phyloP scores from a whole-genome alignment of 768 basidiomycete genomes.

The Suillus lakei region DNA sequence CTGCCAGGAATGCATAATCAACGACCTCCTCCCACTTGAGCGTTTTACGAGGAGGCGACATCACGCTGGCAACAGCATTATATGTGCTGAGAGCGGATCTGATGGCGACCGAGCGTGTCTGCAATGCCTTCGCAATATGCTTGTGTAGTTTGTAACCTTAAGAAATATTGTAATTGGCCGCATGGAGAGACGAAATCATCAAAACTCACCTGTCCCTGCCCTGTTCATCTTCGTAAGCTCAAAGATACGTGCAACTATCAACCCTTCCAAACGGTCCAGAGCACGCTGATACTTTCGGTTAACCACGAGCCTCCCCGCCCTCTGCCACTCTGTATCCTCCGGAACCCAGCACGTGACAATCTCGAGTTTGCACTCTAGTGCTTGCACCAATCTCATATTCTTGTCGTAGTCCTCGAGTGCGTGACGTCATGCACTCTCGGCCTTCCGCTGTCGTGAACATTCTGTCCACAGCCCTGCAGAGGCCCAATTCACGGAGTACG shows the following conservation, averaged over 20 bases:
- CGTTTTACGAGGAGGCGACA: slow-evolving; percentile 10
- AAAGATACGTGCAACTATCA: slow-evolving; percentile 22
- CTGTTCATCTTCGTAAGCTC: slow-evolving; percentile 27
- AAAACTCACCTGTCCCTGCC: slow-evolving; percentile 18
- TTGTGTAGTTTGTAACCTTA: slow-evolving; percentile 7
- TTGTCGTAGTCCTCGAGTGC: slow-evolving; percentile 14
- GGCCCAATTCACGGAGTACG: too few relatives aligned
- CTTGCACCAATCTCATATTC: slow-evolving; percentile 18
- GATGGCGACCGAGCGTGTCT: slow-evolving; percentile 16
- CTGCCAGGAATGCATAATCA: slow-evolving; percentile 17
- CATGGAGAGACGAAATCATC: too few relatives aligned
- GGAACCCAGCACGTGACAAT: slow-evolving; percentile 18
- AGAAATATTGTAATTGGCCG: too few relatives aligned
- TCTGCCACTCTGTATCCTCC: slow-evolving; percentile 17
- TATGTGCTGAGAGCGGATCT: slow-evolving; percentile 17
- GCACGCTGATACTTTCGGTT: slow-evolving; percentile 14
- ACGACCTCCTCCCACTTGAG: slow-evolving; percentile 26
- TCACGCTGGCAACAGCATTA: neutral
- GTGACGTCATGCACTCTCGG: slow-evolving; percentile 5
- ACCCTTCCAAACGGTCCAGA: slow-evolving; percentile 21
- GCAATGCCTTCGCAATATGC: slow-evolving; percentile 14
- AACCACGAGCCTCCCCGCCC: slow-evolving; percentile 3
- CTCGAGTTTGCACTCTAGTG: slow-evolving; percentile 26
- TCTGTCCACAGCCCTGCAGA: too few relatives aligned
- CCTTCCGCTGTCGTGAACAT: too few relatives aligned